Evolutionary conservation across 1,284 basidiomycete genomes (phyloP).

Genomic region (Tilletia horrida): DNA sequence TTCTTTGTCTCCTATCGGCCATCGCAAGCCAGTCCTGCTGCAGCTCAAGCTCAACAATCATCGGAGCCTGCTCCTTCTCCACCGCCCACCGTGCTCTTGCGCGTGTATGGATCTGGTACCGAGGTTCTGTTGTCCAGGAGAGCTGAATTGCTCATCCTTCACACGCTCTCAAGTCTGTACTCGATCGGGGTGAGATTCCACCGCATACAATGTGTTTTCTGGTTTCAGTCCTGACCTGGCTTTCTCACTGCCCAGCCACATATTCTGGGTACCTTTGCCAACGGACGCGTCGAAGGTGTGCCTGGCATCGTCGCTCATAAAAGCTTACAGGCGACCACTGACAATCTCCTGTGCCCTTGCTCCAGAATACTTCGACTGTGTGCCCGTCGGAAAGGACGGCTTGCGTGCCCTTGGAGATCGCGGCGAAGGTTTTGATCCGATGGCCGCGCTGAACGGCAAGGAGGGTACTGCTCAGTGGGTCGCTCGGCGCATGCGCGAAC

Average conservation of each 20-base stretch:
- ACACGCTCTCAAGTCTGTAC: slow-evolving; percentile 52
- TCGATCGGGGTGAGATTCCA: slow-evolving; percentile 38
- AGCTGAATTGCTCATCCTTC: slow-evolving; percentile 51
- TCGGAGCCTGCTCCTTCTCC: neutral
- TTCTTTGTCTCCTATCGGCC: slow-evolving; percentile 49
- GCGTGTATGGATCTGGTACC: slow-evolving; percentile 49
- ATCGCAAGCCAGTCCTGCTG: neutral
- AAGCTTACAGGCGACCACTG: too few relatives aligned
- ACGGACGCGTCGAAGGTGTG: slow-evolving; percentile 48
- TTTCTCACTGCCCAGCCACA: slow-evolving; percentile 30
- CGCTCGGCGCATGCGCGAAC: slow-evolving; percentile 51
- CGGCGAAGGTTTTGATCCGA: slow-evolving; percentile 26
- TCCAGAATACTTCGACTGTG: slow-evolving; percentile 49
- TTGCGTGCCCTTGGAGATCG: slow-evolving; percentile 46
- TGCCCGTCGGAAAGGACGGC: slow-evolving; percentile 45
- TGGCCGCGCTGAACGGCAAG: slow-evolving; percentile 31
- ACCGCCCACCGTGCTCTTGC: slow-evolving; percentile 48
- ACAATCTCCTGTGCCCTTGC: neutral
- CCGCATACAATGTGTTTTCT: neutral
- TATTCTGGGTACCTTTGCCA: slow-evolving; percentile 53
- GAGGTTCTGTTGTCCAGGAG: slow-evolving; percentile 48
- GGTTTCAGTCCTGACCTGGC: neutral
- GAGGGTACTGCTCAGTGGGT: slow-evolving; percentile 52
- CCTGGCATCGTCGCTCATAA: too few relatives aligned
- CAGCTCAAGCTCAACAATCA: neutral